phyloP scores from a whole-genome alignment of 768 basidiomycete genomes.

The Boletus reticulatus region DNA sequence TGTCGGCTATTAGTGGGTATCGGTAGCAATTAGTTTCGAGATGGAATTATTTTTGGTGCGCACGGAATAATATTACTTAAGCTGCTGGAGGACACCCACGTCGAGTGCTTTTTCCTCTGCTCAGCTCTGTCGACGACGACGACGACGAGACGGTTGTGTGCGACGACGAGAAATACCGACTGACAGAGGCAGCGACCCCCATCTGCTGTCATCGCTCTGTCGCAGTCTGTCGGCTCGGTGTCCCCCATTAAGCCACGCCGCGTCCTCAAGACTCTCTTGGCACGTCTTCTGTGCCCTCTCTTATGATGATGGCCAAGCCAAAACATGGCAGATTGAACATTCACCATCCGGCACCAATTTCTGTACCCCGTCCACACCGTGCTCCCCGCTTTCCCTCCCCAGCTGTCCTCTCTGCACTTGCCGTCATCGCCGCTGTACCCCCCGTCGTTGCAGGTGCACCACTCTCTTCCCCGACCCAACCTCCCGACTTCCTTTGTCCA shows the following conservation, averaged over 20 bases:
- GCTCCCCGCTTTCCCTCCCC: slow-evolving; percentile 42
- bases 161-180: neutral
- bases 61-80: slow-evolving; percentile 8
- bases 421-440: slow-evolving; percentile 51
- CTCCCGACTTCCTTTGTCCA: slow-evolving; percentile 64
- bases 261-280: slow-evolving; percentile 35
- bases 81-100: neutral
- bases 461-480: slow-evolving; percentile 31
- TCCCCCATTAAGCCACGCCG: slow-evolving; percentile 31
- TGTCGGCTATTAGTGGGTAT: slow-evolving; percentile 27
- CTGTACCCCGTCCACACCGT: neutral
- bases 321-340: slow-evolving; percentile 30
- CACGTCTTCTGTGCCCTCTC: slow-evolving; percentile 36
- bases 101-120: neutral
- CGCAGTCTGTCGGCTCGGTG: slow-evolving; percentile 8
- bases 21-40: neutral
- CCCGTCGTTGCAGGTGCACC: slow-evolving; percentile 47
- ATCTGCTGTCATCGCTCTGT: neutral
- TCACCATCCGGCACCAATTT: neutral
- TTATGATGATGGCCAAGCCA: slow-evolving; percentile 59
- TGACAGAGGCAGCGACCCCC: neutral
- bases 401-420: slow-evolving; percentile 53
- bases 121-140: neutral
- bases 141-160: neutral
- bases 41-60: slow-evolving; percentile 14